Evolutionary conservation across 257 asterid species (phyloP), one percentile per base, ranked within the genome.

Genomic region (Solanum arcanum): DNA sequence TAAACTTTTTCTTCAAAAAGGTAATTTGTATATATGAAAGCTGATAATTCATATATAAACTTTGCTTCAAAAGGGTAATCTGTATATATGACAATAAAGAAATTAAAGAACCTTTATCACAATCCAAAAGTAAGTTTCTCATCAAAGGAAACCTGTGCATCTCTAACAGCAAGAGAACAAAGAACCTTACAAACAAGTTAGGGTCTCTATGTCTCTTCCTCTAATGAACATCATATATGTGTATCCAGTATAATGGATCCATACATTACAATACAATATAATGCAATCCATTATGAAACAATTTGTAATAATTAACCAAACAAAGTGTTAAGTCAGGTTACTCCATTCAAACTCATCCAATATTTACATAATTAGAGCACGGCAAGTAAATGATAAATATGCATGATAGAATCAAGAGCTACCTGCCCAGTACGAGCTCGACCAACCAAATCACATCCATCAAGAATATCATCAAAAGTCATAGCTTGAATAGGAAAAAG

Each of bases 391-490:
- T 52, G 18, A 52, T 52, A 52, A 52, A 80, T 80, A 80, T 47
- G 68, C 68, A 29, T 31, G 6, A 81, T 47, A 78, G 2, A 46
- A 72, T 70, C 41, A 83, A 23, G 60, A 64, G 69, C 33, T 70
- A 96, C 99, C 98, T 95, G 98, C 37, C 99, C 99, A 81, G 99
- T 96, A 69, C 98, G 93, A 2, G 99, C 99, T 86, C 99, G 92
- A 46, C 99, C 99, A 47, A 96, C 98, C 95, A 96, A 91, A 94
- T 96, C 99, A 18, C 90, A 86, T 10, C 99, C 99, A 91, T 95
- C 98, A 27, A 94, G 89, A 68, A 96, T 83, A 46, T 88, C 87
- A 86, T 94, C 68, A 84, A 95, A 96, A 60, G 99, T 96, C 97
- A 93, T 95, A 7, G 98, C 98, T 88, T 96, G 99, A 87, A 96